These are phyloP conservation scores for Solanum raphanifolium DNA, from an alignment of 257 asterid species.

Conservation along the genomic window DNA sequence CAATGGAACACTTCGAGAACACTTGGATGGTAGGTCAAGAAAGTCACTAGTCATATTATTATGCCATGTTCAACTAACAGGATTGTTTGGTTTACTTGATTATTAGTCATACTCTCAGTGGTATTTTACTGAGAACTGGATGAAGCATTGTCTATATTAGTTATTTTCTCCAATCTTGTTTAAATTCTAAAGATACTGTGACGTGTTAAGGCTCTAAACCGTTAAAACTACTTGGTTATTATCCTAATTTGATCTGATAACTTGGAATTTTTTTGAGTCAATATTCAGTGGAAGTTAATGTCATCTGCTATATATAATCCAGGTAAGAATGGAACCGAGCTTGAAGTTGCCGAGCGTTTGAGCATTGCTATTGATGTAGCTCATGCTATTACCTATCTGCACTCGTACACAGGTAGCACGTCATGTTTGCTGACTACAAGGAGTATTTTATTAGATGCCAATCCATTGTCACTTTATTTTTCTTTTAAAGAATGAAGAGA, in stretches of 20 bases:
- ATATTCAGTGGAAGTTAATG: background rate
- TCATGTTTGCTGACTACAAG: background rate
- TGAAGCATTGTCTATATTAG: background rate
- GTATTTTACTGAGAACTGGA: background rate
- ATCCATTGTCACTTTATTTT: background rate
- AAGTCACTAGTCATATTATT: background rate
- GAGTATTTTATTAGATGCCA: background rate
- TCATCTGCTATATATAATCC: constrained; percentile 2
- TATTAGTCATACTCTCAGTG: background rate
- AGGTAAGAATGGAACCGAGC: constrained; percentile 35
- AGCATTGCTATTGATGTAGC: constrained; percentile 67
- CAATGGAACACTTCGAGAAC: constrained; percentile 66
- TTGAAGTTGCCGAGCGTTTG: constrained; percentile 50
- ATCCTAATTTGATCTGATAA: background rate
- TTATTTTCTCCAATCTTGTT: background rate
- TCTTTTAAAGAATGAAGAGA: background rate
- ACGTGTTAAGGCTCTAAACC: background rate
- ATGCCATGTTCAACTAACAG: background rate
- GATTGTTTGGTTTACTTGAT: background rate
- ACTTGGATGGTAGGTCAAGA: constrained; percentile 46
- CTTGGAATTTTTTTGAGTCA: background rate
- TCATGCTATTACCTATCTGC: constrained; percentile 71
- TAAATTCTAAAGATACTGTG: background rate
- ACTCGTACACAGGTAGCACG: constrained; percentile 47
- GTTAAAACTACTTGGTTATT: background rate